Base-by-base conservation (phyloP, 257 asterid genomes). In the Scutellaria minor region DNA sequence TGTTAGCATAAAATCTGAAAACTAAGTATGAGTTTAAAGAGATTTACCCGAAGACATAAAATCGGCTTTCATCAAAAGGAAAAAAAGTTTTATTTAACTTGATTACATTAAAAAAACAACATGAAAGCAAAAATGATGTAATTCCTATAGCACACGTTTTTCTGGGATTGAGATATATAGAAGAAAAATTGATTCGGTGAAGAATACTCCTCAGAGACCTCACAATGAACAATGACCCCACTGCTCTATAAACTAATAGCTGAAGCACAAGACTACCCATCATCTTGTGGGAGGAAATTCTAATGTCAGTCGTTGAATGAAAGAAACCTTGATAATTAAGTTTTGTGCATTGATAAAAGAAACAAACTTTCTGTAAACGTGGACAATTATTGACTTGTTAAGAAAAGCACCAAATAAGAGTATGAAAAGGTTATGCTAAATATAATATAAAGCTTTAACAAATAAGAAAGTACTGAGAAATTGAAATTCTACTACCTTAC, bases 191-290 rank as follows among this genome's bases (percentile, higher is more conserved):
- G 97, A 67, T 88, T 88, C 14, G 98, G 97, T 1, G 98, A 89
- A 46, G 98, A 93, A 70, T 79, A 85, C 75, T 93, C 97, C 70
- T 91, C 97, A 0, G 93, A 86, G 70, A 80, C 89, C 64, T 83
- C 95, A 66, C 83, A 86, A 64, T 93, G 97, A 67, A 96, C 96
- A 97, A 93, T 91, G 51, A 91, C 93, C 77, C n/a, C n/a, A 93
- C 88, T 35, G 98, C 91, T 52, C 98, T 97, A 52, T 91, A 93
- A 66, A 93, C 98, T 6, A 97, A 93, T 31, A 93, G 75, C 1
- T 97, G 98, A 74, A 93, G 96, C 77, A 93, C 96, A 60, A 97
- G 98, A n/a, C 53, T 89, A 80, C 84, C 91, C 98, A 12, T 96
- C 98, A 65, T 93, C 98, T 97, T 93, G 76, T 53, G 65, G 61